A percentile compares a stretch with the other conserved stretches of the same genome.
phyloP scores from a whole-genome alignment of 345 rosid genomes.

The Gossypium arboreum region DNA sequence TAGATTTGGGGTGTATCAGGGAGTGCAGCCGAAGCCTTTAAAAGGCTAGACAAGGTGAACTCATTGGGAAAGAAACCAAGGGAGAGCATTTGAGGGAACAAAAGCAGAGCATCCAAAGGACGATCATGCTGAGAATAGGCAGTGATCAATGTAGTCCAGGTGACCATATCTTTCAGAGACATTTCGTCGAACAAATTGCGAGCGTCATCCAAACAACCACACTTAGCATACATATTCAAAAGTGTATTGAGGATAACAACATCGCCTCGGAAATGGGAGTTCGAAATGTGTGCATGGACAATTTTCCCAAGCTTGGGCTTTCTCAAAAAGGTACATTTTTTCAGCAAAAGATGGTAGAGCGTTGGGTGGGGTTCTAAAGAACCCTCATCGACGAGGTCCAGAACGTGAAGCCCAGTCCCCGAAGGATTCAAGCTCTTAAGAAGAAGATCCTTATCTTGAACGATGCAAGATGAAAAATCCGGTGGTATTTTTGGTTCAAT shows the following conservation, averaged over 20 bases:
- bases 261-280: conserved; percentile 30
- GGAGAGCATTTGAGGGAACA: conserved; percentile 38
- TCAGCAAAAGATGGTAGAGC: conserved; percentile 33
- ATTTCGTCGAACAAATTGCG: too few species aligned
- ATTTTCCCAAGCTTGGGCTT: conserved; percentile 28
- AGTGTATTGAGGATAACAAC: conserved; percentile 31
- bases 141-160: conserved; percentile 47
- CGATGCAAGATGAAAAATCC: too few species aligned
- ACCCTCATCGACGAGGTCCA: conserved; percentile 37
- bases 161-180: not conserved
- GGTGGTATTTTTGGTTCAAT: too few species aligned
- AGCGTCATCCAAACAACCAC: conserved; percentile 26
- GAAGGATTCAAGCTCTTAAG: conserved; percentile 7
- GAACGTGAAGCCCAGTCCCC: conserved; percentile 40
- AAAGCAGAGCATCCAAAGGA: conserved; percentile 32
- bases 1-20: not conserved
- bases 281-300: conserved; percentile 33
- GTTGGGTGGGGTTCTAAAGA: conserved; percentile 31
- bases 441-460: too few species aligned
- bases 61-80: conserved; percentile 37
- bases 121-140: conserved; percentile 43
- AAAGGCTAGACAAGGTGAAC: conserved; percentile 42
- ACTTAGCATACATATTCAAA: conserved; percentile 36
- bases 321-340: conserved; percentile 33
- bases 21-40: conserved; percentile 38